Evolutionary conservation across 345 rosid species (phyloP).

Genomic region (Pugionium cornutum): DNA sequence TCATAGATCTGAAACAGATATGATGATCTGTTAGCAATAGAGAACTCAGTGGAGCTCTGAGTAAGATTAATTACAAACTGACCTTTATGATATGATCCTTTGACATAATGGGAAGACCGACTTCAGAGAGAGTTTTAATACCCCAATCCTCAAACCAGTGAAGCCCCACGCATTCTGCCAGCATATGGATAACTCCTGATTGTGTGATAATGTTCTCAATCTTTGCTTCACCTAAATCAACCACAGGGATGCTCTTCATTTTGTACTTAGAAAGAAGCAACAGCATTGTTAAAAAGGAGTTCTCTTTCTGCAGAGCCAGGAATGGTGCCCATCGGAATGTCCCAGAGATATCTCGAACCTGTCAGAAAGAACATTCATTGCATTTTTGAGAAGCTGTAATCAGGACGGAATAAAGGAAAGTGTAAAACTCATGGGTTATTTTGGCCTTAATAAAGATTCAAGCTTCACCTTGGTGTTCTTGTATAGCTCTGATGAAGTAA

Average conservation of each 20-base stretch:
- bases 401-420: conserved; percentile 1
- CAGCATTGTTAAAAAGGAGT: conserved; percentile 93
- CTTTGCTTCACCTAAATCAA: conserved; percentile 75
- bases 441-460: not conserved
- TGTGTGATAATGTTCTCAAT: conserved; percentile 87
- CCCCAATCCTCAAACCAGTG: conserved; percentile 99
- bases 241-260: conserved; percentile 96
- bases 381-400: conserved; percentile 11
- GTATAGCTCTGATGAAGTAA: conserved; percentile 79
- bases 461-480: conserved; percentile 71
- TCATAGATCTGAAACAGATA: conserved; percentile 60
- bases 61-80: conserved; percentile 12
- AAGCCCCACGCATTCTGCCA: conserved; percentile 89
- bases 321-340: conserved; percentile 99
- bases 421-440: not conserved
- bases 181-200: conserved; percentile 95
- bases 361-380: conserved; percentile 33
- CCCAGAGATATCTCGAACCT: conserved; percentile 97
- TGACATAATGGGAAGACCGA: conserved; percentile 83
- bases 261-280: conserved; percentile 92
- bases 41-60: conserved; percentile 9
- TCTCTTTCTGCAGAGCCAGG: conserved; percentile 85
- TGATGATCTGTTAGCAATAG: not conserved
- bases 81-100: conserved; percentile 61
- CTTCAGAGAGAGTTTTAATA: conserved; percentile 72